phyloP scores from a whole-genome alignment of 176 grass and related monocot species.

The Thalia dealbata region DNA sequence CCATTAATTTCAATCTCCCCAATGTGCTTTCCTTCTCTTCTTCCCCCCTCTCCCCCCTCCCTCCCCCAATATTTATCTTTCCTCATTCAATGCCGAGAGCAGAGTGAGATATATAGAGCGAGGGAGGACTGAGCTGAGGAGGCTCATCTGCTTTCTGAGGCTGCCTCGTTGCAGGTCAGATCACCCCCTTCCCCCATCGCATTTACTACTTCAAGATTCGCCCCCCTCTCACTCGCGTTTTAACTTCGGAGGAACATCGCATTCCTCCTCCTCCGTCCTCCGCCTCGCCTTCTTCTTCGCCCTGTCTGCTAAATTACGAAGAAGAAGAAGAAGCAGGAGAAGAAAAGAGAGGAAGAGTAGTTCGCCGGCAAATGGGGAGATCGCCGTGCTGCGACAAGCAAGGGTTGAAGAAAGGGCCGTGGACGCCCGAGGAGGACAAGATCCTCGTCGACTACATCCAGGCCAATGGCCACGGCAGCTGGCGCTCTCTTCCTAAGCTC shows the following conservation, averaged over 20 bases:
- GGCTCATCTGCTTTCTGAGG: background rate
- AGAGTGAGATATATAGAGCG: background rate
- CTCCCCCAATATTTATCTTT: too few relatives aligned
- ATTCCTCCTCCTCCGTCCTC: conserved; percentile 13
- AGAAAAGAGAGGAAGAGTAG: too few relatives aligned
- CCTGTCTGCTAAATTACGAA: background rate
- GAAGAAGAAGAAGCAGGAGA: too few relatives aligned
- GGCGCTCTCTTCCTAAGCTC: conserved; percentile 85
- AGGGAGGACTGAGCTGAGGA: too few relatives aligned
- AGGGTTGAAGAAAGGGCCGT: conserved; percentile 89
- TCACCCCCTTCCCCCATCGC: background rate
- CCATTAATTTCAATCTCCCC: background rate
- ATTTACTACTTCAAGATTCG: conserved; percentile 1
- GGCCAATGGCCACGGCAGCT: conserved; percentile 69
- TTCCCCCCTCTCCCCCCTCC: too few relatives aligned
- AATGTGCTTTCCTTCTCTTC: background rate
- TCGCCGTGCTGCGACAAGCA: conserved; percentile 91
- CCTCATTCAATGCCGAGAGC: background rate
- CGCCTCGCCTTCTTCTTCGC: background rate
- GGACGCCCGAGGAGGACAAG: conserved; percentile 95
- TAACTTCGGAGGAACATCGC: background rate
- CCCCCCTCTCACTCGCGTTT: background rate
- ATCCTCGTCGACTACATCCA: conserved; percentile 78
- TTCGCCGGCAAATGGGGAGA: conserved; percentile 44
- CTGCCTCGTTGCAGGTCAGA: background rate